These are phyloP conservation scores for Cryphonectria parasitica DNA, from an alignment of 2,329 filamentous ascomycete genomes.

Conservation along the genomic window DNA sequence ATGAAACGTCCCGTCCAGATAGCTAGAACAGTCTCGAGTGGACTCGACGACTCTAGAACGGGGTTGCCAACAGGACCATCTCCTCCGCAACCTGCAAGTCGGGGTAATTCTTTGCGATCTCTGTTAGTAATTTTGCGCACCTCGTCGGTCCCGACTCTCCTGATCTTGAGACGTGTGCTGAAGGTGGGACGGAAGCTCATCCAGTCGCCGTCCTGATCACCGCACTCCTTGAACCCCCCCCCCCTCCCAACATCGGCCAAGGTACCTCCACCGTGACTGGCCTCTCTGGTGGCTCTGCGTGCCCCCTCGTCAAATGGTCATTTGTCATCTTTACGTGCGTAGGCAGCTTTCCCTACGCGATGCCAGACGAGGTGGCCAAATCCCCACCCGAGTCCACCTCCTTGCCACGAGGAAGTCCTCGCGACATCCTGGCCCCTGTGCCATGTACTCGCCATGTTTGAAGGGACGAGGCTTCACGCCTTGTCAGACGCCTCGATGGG, in stretches of 20 bases:
- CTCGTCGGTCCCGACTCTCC: neutral
- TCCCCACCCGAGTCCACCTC: neutral
- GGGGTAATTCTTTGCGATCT: neutral
- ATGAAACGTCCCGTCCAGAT: neutral
- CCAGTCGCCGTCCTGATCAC: neutral
- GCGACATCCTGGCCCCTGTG: neutral
- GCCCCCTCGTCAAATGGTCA: neutral
- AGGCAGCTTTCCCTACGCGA: neutral
- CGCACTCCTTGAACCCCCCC: neutral
- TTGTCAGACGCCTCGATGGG: neutral
- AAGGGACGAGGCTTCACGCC: neutral
- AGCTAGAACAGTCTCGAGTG: neutral
- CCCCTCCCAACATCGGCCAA: neutral
- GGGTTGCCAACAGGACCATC: neutral
- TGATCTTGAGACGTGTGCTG: neutral
- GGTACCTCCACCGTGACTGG: neutral
- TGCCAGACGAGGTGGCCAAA: neutral
- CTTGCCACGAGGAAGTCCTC: conserved; percentile 2
- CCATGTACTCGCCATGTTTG: neutral
- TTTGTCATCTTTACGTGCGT: neutral
- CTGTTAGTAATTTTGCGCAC: neutral
- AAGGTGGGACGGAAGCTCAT: neutral
- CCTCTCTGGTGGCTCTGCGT: neutral
- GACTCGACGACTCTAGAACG: neutral
- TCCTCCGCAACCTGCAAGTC: neutral